Evolutionary conservation across 2,329 filamentous ascomycete genomes (phyloP), one percentile per base, ranked within the genome.

Genomic region (Aspergillus pseudonomiae): DNA sequence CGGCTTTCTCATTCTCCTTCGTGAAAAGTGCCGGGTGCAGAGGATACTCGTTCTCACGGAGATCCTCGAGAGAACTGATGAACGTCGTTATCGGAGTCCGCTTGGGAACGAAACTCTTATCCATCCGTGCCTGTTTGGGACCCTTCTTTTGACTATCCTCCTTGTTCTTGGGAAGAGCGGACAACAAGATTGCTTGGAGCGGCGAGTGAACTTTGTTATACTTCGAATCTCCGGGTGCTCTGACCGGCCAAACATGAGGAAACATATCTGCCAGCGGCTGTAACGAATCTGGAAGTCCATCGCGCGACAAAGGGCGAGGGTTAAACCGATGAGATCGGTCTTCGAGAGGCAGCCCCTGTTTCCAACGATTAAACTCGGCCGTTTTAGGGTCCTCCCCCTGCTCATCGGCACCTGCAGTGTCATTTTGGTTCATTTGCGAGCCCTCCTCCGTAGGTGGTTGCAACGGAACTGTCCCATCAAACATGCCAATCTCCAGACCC

Each of bases 401-500:
- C 12, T 36, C 56, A 12, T 65, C 58, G 6, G 57, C 45, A 21
- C 50, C 48, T 21, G 46, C 28, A 19, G 30, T 45, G 46, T n/a
- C 59, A 46, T 32, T 39, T 21, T 53, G 59, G 32, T 57, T 61
- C 34, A 19, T 65, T 21, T 28, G 46, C 46, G 46, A 28, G 26
- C 16, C 16, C 16, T 46, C 30, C 14, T 41, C 45, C 36, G 63
- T 14, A 19, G 62, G 60, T 26, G 80, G 74, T 50, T 83, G 81
- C 36, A 75, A 64, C 30, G 77, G 68, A 39, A 86, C 78, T 4
- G 78, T 80, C 41, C 86, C 84, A 75, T 91, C 87, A 79, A 98
- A 96, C 91, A 98, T 95, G 66, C 88, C 91, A 72, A 92, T 87
- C 74, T 98, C 94, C 28, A 99, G 80, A 0, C 95, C 95, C 12